A percentile compares a stretch with the other conserved stretches of the same genome.
Evolutionary conservation across 179 eudicot genomes (phyloP).

Genomic region (Pouteria campechiana): DNA sequence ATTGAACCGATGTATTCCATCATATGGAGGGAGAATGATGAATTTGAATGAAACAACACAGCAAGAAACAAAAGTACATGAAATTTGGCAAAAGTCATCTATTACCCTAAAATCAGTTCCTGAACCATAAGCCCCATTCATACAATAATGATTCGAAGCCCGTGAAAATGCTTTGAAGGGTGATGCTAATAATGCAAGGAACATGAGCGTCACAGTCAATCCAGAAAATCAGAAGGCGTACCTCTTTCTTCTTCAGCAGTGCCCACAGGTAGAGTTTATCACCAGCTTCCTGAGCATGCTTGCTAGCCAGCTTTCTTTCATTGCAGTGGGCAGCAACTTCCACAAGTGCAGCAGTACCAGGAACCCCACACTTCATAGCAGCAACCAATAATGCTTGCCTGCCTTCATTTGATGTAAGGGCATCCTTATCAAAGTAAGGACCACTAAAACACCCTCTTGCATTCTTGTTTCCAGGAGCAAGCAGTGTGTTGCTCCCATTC

Average conservation of each 20-base stretch:
- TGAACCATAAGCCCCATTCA: too few relatives aligned
- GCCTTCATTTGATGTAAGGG: conserved; percentile 35
- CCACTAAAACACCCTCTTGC: conserved; percentile 49
- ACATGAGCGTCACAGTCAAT: too few relatives aligned
- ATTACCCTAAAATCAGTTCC: too few relatives aligned
- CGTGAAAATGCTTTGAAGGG: too few relatives aligned
- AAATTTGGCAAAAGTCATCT: too few relatives aligned
- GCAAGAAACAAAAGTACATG: too few relatives aligned
- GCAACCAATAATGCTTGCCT: conserved; percentile 48
- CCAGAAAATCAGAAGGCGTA: conserved; percentile 9
- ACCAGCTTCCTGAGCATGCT: conserved; percentile 70
- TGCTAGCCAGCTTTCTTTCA: conserved; percentile 58
- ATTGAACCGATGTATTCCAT: too few relatives aligned
- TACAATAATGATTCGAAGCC: too few relatives aligned
- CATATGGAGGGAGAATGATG: too few relatives aligned
- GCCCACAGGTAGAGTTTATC: conserved; percentile 77
- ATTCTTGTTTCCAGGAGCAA: conserved; percentile 3
- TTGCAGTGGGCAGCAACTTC: conserved; percentile 70
- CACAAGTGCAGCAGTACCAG: conserved; percentile 38
- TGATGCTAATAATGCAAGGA: too few relatives aligned
- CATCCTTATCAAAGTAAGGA: conserved; percentile 31
- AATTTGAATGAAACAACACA: too few relatives aligned
- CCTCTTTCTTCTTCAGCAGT: conserved; percentile 70
- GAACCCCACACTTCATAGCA: conserved; percentile 43
- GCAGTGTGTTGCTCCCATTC: too few relatives aligned